A percentile compares a stretch with the other conserved stretches of the same genome.
phyloP scores from a whole-genome alignment of 2,329 filamentous ascomycete species.

The Colletotrichum sidae region DNA sequence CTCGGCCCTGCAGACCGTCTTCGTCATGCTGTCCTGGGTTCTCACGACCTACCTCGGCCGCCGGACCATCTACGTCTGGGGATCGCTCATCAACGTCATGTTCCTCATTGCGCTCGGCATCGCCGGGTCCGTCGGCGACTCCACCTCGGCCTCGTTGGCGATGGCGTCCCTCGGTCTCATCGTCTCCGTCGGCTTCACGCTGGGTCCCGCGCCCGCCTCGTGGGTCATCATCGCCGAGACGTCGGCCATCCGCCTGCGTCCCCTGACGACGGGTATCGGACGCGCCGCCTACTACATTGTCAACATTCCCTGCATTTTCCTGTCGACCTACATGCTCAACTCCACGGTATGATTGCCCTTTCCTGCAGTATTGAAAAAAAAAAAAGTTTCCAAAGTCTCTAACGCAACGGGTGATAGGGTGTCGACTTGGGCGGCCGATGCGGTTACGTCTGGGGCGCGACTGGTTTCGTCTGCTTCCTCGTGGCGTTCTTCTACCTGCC shows the following conservation, averaged over 20 bases:
- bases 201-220: conserved; percentile 72
- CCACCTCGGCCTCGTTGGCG: conserved; percentile 58
- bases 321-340: conserved; percentile 71
- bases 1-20: conserved; percentile 70
- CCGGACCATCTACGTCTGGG: conserved; percentile 73
- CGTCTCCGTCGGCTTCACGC: conserved; percentile 72
- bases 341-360: conserved; percentile 49
- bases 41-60: conserved; percentile 73
- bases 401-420: conserved; percentile 43
- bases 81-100: conserved; percentile 62
- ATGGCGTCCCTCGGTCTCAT: conserved; percentile 73
- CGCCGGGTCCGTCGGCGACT: conserved; percentile 58
- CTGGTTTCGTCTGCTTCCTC: conserved; percentile 66
- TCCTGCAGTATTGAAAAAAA: no score
- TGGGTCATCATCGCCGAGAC: conserved; percentile 77
- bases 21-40: conserved; percentile 76
- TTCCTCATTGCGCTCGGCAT: conserved; percentile 71
- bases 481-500: conserved; percentile 62
- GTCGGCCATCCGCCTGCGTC: conserved; percentile 71
- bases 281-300: conserved; percentile 73
- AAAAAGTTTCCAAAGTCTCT: conserved; percentile 37
- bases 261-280: conserved; percentile 74
- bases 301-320: conserved; percentile 75
- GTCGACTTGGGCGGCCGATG: conserved; percentile 64
- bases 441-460: conserved; percentile 70